phyloP scores from a whole-genome alignment of 2,329 filamentous ascomycete genomes.

The Tricladium varicosporioides region DNA sequence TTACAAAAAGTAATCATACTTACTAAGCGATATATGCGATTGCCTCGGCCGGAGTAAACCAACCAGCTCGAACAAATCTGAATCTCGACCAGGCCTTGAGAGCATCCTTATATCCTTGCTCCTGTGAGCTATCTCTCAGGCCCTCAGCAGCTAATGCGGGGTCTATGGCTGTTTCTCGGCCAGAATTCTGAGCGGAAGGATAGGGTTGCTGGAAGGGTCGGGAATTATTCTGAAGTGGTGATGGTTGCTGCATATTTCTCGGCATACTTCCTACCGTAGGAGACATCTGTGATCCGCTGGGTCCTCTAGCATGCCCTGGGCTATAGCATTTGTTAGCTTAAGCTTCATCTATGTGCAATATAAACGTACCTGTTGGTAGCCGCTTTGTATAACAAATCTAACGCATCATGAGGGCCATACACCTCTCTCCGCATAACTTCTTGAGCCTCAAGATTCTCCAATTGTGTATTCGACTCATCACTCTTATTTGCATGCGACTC shows the following conservation, averaged over 20 bases:
- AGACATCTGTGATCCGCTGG: conserved; percentile 22
- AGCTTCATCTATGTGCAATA: conserved; percentile 46
- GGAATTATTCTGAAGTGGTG: conserved; percentile 17
- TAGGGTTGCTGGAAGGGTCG: conserved; percentile 23
- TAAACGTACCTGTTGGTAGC: conserved; percentile 56
- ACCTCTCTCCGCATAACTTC: conserved; percentile 69
- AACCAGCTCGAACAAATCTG: conserved; percentile 92
- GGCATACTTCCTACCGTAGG: conserved; percentile 21
- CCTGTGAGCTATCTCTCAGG: conserved; percentile 33
- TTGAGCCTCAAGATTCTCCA: conserved; percentile 65
- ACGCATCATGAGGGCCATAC: conserved; percentile 87
- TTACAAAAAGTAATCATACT: conserved; percentile 31
- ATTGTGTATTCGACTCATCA: conserved; percentile 55
- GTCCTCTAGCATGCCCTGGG: conserved; percentile 32
- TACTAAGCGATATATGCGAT: conserved; percentile 93
- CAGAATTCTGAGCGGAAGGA: conserved; percentile 20
- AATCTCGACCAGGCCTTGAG: conserved; percentile 87
- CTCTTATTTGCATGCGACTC: conserved; percentile 35
- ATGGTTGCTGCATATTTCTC: conserved; percentile 16
- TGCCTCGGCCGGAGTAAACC: conserved; percentile 92
- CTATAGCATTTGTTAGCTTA: conserved; percentile 42
- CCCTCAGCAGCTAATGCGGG: conserved; percentile 25
- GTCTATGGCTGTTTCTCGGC: conserved; percentile 29
- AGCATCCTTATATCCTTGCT: conserved; percentile 64
- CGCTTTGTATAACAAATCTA: conserved; percentile 88